phyloP scores from a whole-genome alignment of 2,329 filamentous ascomycete genomes.

The Pseudogymnoascus sp. region DNA sequence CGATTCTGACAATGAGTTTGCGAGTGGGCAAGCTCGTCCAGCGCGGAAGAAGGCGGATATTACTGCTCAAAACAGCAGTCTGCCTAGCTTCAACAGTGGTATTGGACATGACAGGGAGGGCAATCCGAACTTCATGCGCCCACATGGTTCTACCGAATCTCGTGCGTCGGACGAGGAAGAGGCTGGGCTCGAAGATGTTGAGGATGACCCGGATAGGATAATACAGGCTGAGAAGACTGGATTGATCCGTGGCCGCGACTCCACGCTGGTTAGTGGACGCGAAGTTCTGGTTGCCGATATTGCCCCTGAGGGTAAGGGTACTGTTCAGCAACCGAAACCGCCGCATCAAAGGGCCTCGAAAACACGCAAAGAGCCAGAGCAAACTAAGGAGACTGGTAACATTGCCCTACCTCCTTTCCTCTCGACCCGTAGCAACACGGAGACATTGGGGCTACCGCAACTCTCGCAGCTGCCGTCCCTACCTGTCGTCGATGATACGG shows the following conservation, averaged over 20 bases:
- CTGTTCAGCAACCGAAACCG: constrained; percentile 44
- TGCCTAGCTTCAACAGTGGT: constrained; percentile 70
- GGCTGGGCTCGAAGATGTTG: constrained; percentile 63
- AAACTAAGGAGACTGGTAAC: not conserved
- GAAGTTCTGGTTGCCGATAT: constrained; percentile 65
- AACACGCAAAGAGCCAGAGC: constrained; percentile 11
- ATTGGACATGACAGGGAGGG: constrained; percentile 38
- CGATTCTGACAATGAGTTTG: constrained; percentile 26
- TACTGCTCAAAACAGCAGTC: constrained; percentile 40
- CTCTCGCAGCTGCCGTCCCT: constrained; percentile 64
- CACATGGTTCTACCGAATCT: constrained; percentile 37
- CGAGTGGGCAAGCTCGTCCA: not conserved
- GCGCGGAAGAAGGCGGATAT: constrained; percentile 41
- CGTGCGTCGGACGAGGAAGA: constrained; percentile 52
- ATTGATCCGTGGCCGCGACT: constrained; percentile 59
- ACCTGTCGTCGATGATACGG: constrained; percentile 66
- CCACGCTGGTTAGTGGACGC: constrained; percentile 55
- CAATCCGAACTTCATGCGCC: constrained; percentile 29
- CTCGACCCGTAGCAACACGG: constrained; percentile 33
- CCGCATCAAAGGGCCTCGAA: constrained; percentile 30
- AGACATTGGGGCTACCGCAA: constrained; percentile 59
- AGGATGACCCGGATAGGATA: constrained; percentile 69
- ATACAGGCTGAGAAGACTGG: constrained; percentile 55
- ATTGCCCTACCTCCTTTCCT: not conserved
- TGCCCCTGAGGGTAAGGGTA: constrained; percentile 56